Base-by-base conservation (phyloP, 306 rosid genomes). In the Lathyrus oleraceus region DNA sequence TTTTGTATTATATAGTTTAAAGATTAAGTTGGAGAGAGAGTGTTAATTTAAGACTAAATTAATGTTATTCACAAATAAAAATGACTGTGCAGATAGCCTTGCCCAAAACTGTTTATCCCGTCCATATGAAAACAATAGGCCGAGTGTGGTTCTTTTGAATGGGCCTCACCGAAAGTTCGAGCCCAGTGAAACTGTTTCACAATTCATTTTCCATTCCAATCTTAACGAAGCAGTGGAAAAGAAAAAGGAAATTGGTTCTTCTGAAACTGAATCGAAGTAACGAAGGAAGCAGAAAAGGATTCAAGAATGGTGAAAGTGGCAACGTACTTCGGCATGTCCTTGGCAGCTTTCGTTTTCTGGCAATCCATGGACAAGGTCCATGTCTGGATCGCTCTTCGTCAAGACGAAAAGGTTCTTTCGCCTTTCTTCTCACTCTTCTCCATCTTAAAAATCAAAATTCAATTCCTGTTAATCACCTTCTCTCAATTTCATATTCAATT, bases 351-450 rank as follows among this genome's bases (percentile, higher is more conserved):
- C 81, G 74, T 87, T 0, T 91, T 95, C 88, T 91, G 95, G 97
- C 90, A 91, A 2, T 76, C 97, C 74, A 95, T 95, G 97, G 99
- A 95, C 6, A 89, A 81, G 48, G 57, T 95, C 65, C 99, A 95
- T 73, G 91, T 95, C 67, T 95, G 99, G 99, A 89, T 91, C 86
- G 99, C 99, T 79, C 93, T 95, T 27, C 99, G 14, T 76, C 99
- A 95, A 67, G 99, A 95, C 72, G 99, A 95, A 71, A 95, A 95
- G 97, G 99, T 91, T 70, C 6, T 0, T 30, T 42, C 20, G 62
- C 17, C 25, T 58, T 25, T 15, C 54, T n/a, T 12, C 6, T 4
- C 1, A 2, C 28, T 23, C 13, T 20, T 32, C 43, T 19, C 23
- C 42, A 27, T 36, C 9, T 32, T 17, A 12, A 5, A 4, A 8